Evolutionary conservation across 2,329 filamentous ascomycete species (phyloP), one percentile per base, ranked within the genome.

Genomic region (Colletotrichum orchidophilum): DNA sequence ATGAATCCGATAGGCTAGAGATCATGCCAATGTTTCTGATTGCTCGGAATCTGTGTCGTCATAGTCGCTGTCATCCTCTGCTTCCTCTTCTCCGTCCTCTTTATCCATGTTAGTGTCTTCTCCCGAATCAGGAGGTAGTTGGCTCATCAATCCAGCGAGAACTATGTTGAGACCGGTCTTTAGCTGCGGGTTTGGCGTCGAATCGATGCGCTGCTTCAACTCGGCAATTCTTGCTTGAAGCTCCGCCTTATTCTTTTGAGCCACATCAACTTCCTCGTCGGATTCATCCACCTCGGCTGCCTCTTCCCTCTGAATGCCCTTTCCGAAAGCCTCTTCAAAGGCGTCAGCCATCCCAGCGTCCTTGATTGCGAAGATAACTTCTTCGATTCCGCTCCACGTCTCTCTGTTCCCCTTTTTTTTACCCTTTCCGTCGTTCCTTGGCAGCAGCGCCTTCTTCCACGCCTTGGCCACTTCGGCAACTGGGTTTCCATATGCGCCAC

Each of bases 401-500:
- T 81, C 77, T 18, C 69, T 76, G 75, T 60, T 72, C 50, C 70
- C 76, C 76, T 73, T 77, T 72, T 58, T 69, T 57, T 63, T 73
- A 33, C 60, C 54, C 66, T 75, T 67, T 1, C 53, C 59, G 2
- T 71, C 73, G 6, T 72, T 70, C 31, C 42, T 75, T 0, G 71
- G 75, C n/a, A 75, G 31, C 1, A 81, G 65, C 1, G 79, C 78
- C 46, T 80, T 80, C 13, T 77, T 76, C 80, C 90, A 92, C 0
- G 86, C 83, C 21, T 81, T 79, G 15, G 90, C 89, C 33, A 92
- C 80, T 77, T 92, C 88, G 1, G 80, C 80, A 0, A 90, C 85
- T 0, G 90, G 90, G 72, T 92, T 92, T 0, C 88, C 89, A 68
- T 91, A 90, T 0, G 88, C 88, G 3, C 90, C 90, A 71, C 89